Evolutionary conservation across 768 basidiomycete species (phyloP).

Genomic region (Termitomyces sp.): DNA sequence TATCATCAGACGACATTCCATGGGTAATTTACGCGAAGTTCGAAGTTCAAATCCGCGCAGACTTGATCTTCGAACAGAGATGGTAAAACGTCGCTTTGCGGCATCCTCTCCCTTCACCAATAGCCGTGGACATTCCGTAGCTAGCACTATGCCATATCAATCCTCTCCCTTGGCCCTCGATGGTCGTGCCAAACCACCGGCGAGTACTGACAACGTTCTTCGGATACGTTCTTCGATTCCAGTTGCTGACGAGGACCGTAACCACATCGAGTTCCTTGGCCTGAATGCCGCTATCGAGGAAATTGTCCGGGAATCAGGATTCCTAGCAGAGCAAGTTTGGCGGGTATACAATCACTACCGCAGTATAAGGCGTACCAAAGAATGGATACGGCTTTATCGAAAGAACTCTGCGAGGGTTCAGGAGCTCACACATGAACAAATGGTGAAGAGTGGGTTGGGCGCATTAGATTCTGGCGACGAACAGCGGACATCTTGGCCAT

Average conservation of each 20-base stretch:
- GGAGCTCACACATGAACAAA: conserved; percentile 22
- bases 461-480: neutral
- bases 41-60: neutral
- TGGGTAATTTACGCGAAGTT: conserved; percentile 1
- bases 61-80: conserved; percentile 14
- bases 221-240: conserved; percentile 8
- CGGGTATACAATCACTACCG: conserved; percentile 28
- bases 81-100: conserved; percentile 8
- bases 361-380: conserved; percentile 33
- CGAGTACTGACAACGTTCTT: neutral
- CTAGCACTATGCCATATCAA: neutral
- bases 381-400: conserved; percentile 31
- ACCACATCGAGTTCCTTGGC: conserved; percentile 18
- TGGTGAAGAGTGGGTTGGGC: conserved; percentile 13
- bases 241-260: conserved; percentile 16
- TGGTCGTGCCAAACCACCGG: neutral
- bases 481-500: neutral
- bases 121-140: neutral
- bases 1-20: conserved; percentile 9
- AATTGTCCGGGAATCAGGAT: conserved; percentile 44
- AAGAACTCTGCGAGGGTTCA: conserved; percentile 15
- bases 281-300: conserved; percentile 23
- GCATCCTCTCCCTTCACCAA: conserved; percentile 3
- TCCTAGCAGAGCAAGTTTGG: conserved; percentile 34
- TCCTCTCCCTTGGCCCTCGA: neutral